Conservation (phyloP, 2,329 filamentous ascomycete species). For the Fusarium musae region DNA sequence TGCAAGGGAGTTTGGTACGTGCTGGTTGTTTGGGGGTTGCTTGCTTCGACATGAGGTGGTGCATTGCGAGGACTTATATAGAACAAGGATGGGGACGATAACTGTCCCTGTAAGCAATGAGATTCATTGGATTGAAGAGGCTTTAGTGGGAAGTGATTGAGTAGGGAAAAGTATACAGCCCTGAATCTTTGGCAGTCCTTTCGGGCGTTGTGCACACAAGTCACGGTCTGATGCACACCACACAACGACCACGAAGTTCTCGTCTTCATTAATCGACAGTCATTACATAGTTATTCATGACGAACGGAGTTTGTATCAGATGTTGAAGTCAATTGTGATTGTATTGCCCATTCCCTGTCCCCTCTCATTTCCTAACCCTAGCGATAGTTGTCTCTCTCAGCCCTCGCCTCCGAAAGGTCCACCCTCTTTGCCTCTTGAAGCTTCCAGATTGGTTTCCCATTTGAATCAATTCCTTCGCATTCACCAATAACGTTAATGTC, state of each 20-base stretch:
- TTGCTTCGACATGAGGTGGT: accelerated
- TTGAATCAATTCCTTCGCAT: accelerated
- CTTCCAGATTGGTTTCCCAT: not conserved
- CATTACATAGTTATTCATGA: accelerated
- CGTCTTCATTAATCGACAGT: not conserved
- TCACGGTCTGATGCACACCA: not conserved
- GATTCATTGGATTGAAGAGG: accelerated
- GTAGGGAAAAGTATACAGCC: accelerated
- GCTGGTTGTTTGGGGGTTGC: too few relatives aligned
- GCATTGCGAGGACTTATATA: not conserved
- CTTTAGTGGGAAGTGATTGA: accelerated
- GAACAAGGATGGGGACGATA: too few relatives aligned
- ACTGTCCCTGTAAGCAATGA: accelerated
- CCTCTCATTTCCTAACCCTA: accelerated
- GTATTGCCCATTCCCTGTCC: accelerated
- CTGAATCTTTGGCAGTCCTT: not conserved
- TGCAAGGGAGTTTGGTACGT: not conserved
- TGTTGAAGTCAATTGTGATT: accelerated
- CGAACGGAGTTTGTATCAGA: too few relatives aligned
- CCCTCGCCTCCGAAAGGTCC: not conserved
- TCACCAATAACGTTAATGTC: not conserved
- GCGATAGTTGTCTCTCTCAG: not conserved
- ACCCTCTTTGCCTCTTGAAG: not conserved
- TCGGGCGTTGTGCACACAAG: not conserved
- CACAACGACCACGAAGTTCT: accelerated